These are phyloP conservation scores for Neurospora terricola DNA, from an alignment of 495 filamentous ascomycete genomes.

Conservation along the genomic window DNA sequence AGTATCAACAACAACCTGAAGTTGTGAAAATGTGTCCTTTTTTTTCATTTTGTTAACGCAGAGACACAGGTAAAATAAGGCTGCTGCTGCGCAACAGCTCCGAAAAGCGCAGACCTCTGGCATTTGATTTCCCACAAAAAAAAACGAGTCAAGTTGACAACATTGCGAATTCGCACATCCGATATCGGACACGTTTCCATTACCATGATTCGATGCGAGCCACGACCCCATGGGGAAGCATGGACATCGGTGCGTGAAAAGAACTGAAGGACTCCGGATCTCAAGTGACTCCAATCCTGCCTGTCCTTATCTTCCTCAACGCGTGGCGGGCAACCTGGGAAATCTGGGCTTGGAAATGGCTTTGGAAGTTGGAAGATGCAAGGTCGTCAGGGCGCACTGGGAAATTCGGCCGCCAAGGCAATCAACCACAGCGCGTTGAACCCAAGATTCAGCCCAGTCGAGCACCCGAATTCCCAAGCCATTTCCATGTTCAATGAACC, in stretches of 20 bases:
- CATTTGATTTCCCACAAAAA: neutral
- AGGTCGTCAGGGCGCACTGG: neutral
- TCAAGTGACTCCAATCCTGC: neutral
- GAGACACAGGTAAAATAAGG: neutral
- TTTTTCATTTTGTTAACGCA: neutral
- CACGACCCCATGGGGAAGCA: neutral
- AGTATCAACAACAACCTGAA: neutral
- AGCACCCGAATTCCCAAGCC: neutral
- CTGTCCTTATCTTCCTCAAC: too few relatives aligned
- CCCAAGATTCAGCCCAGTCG: neutral
- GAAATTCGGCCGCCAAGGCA: neutral
- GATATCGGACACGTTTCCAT: neutral
- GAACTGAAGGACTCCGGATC: neutral
- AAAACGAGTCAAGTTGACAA: neutral
- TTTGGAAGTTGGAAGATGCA: neutral
- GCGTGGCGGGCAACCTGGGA: neutral
- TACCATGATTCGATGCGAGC: neutral
- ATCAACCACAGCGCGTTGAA: neutral
- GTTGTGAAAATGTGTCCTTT: neutral
- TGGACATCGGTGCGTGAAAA: neutral
- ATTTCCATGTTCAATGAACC: neutral
- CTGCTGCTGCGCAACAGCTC: neutral
- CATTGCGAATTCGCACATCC: neutral
- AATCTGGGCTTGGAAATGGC: neutral
- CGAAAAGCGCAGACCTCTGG: neutral